Evolutionary conservation across 768 basidiomycete species (phyloP).

Genomic region (Leccinum broughii): DNA sequence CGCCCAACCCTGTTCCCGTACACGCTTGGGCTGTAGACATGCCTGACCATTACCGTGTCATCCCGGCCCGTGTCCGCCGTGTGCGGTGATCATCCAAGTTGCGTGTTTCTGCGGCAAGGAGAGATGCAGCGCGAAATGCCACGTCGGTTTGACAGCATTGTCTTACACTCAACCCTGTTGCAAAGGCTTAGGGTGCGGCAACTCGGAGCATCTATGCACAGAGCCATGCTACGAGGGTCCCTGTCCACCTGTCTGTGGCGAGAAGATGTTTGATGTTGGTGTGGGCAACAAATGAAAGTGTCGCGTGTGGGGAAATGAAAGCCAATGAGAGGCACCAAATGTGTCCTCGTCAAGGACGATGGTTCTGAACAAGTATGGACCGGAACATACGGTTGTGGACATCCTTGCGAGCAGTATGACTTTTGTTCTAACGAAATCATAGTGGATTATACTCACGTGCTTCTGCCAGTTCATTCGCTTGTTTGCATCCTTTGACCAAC

Average conservation of each 20-base stretch:
- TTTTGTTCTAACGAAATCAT: not conserved
- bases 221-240: constrained; percentile 73
- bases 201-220: constrained; percentile 64
- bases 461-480: constrained; percentile 60
- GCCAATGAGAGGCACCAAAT: constrained; percentile 36
- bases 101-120: constrained; percentile 76
- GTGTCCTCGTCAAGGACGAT: constrained; percentile 29
- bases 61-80: constrained; percentile 96
- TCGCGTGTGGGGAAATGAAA: constrained; percentile 66
- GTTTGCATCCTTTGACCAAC: no score
- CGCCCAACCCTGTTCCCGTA: constrained; percentile 63
- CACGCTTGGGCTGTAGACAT: constrained; percentile 66
- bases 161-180: constrained; percentile 42
- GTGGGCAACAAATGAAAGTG: constrained; percentile 62
- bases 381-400: constrained; percentile 64
- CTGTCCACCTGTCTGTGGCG: constrained; percentile 63
- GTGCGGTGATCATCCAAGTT: constrained; percentile 74
- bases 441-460: not conserved
- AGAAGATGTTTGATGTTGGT: constrained; percentile 71
- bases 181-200: constrained; percentile 60
- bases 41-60: constrained; percentile 86
- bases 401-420: constrained; percentile 56
- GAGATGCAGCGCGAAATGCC: constrained; percentile 37
- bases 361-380: constrained; percentile 54
- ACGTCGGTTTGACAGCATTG: constrained; percentile 44